Base-by-base conservation (phyloP, 179 eudicot genomes). In the Camellia oleifera region DNA sequence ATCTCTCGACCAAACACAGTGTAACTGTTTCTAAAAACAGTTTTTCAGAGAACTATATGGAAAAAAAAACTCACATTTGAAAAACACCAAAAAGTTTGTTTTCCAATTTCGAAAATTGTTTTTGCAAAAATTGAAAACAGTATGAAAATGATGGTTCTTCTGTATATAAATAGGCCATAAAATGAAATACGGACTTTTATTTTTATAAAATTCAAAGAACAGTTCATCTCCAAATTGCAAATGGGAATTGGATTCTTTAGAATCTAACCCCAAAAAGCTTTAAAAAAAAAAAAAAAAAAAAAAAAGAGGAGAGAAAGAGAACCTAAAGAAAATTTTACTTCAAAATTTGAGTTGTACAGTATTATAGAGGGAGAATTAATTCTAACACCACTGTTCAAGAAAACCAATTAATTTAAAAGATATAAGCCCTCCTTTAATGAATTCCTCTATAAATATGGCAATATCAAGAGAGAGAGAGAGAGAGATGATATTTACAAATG, bases 161-260 rank as follows among this genome's bases (percentile, higher is more conserved):
- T 26, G 32, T 26, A 26, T 26, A 26, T 26, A 26, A 26, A 26
- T 26, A 26, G 32, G 32, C 32, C 32, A 26, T 26, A 32, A 12
- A 50, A 71, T 71, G 58, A 69, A 46, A 71, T 50, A 4, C 18
- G 57, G 58, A n/a, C 3, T 4, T 32, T 32, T 32, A 32, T 32
- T 32, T 32, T 32, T 32, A 32, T 32, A 32, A 32, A 32, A 32
- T 32, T 32, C 40, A 32, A 32, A 32, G 40, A 75, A n/a, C 26
- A 58, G 18, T n/a, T 40, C 26, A 44, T 40, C 78, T 75, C 23
- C 75, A 66, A 77, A 54, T 67, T 54, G 80, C n/a, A 77, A 48
- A 42, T 13, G 14, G 10, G 48, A 5, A 60, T 79, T 58, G 71
- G 58, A 72, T 72, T 61, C 70, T 26, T 11, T 11, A 42, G 67